These are phyloP conservation scores for Alternaria sp. DNA, from an alignment of 2,329 filamentous ascomycete species.

Conservation along the genomic window DNA sequence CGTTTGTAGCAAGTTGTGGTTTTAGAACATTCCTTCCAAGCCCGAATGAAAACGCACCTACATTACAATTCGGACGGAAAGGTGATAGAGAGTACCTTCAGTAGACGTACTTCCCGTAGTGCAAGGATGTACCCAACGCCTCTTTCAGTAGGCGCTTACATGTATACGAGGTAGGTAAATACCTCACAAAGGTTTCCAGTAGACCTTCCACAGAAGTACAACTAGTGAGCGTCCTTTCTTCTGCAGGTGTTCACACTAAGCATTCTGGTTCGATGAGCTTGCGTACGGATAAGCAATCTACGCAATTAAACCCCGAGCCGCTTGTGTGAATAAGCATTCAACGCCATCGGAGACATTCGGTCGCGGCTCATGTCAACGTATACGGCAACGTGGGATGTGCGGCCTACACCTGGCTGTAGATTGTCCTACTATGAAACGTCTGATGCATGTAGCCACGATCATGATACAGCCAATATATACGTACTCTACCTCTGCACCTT, in stretches of 20 bases:
- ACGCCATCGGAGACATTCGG: neutral
- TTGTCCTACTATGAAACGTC: neutral
- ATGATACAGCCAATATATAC: neutral
- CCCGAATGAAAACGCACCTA: neutral
- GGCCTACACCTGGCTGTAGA: neutral
- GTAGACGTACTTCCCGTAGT: no score
- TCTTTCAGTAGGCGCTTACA: neutral
- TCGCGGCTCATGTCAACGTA: neutral
- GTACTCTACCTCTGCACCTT: neutral
- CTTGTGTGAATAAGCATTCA: neutral
- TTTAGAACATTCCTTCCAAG: rapidly evolving
- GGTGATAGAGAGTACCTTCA: neutral
- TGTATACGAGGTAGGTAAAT: neutral
- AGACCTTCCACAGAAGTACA: neutral
- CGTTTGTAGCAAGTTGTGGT: neutral
- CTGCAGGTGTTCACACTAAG: neutral
- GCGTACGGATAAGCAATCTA: neutral
- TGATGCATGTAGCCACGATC: neutral
- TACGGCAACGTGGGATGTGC: neutral
- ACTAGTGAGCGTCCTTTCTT: neutral
- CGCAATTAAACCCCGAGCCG: neutral
- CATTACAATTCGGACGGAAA: neutral
- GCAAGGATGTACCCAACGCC: neutral
- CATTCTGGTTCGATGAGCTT: neutral
- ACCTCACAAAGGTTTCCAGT: neutral